Percentiles rank a stretch among this genome's conserved stretches.
Conservation (phyloP, 208 protist genomes). For the Polymyxa betae region DNA sequence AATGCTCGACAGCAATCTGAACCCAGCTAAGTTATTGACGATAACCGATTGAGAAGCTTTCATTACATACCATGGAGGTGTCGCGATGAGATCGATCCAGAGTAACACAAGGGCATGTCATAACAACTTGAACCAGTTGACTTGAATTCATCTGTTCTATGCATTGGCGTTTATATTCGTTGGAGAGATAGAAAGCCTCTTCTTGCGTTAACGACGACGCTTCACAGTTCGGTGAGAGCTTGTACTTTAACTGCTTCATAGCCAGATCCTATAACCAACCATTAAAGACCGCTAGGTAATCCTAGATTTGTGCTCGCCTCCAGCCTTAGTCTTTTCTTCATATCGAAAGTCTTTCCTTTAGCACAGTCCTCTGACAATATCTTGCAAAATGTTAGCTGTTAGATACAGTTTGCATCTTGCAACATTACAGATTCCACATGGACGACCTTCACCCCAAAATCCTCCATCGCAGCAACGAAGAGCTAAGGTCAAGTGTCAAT, state of each 20-base stretch:
- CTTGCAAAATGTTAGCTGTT: background rate
- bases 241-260: slow-evolving; percentile 30
- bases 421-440: background rate
- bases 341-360: slow-evolving; percentile 39
- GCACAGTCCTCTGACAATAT: background rate
- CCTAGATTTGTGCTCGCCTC: background rate
- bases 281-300: background rate
- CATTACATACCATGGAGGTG: slow-evolving; percentile 1
- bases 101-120: slow-evolving; percentile 7
- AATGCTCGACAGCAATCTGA: slow-evolving; percentile 39
- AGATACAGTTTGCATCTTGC: background rate
- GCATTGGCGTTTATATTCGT: slow-evolving; percentile 40
- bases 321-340: slow-evolving; percentile 16
- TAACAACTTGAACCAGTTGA: slow-evolving; percentile 28
- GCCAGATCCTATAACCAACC: background rate
- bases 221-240: slow-evolving; percentile 1
- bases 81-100: slow-evolving; percentile 28
- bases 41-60: background rate
- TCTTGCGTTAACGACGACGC: background rate
- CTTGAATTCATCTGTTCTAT: slow-evolving; percentile 25
- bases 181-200: slow-evolving; percentile 39
- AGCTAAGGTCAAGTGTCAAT: background rate
- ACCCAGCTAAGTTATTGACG: background rate
- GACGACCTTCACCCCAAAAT: slow-evolving; percentile 14
- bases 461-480: slow-evolving; percentile 27